Base-by-base conservation (phyloP, 2,329 filamentous ascomycete genomes). In the Fusarium tanahbumbuense region DNA sequence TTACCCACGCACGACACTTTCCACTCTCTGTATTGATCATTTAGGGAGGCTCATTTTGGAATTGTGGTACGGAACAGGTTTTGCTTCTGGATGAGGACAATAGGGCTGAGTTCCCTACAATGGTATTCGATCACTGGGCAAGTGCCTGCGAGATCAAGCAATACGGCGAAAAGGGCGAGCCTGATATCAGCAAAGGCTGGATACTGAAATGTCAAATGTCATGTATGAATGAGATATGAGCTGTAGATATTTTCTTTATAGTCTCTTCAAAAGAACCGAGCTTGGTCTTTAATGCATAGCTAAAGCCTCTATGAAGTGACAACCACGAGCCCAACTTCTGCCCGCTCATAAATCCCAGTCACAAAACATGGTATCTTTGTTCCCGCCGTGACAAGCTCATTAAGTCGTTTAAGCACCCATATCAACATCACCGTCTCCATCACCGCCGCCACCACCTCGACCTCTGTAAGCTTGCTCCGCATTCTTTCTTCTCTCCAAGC, bases 401-500 rank as follows among this genome's bases (percentile, higher is more conserved):
- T 37, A 48, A 67, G 28, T 22, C 44, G 42, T 41, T 61, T 63
- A 78, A 56, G 64, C 68, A 45, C 68, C 78, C 84, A 85, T 85
- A 47, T 83, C 81, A 13, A 82, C 78, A 71, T 83, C 83, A 0
- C 76, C 81, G n/a, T 83, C 83, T 0, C 76, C 81, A 23, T 77
- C 80, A 0, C 77, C 78, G 4, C 67, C 70, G 11, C 79, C 79
- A 10, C 72, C 67, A 8, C 64, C 70, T 60, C 77, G 78, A 67
- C 77, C 76, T 28, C 76, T 68, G 62, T 75, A 25, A 12, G 77
- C 73, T 70, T 75, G 76, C 73, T 84, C 81, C 5, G 79, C 77
- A 18, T 77, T 72, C 73, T 80, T 79, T 76, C 83, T 89, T 77
- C 86, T 85, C 68, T 82, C 81, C 81, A 90, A 86, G 18, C 89